Evolutionary conservation across 1,139 yeast species (phyloP), one percentile per base, ranked within the genome.

Genomic region (Suhomyces guaymorum): DNA sequence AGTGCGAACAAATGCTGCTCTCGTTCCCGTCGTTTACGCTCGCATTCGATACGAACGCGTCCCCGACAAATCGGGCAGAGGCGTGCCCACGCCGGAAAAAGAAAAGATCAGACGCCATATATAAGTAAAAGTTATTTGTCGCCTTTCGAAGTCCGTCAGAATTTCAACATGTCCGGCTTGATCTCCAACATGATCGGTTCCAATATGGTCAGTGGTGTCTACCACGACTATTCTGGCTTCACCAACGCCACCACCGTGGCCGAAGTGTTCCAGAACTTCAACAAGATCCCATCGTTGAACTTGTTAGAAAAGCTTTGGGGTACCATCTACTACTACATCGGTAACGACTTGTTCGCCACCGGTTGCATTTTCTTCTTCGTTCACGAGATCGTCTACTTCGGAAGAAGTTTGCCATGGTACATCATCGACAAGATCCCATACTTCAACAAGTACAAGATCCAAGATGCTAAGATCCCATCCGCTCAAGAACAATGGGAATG

Each of bases 401-500:
- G 73, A 12, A 55, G 75, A 47, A 66, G 73, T 42, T 42, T 70
- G 30, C 75, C 75, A n/a, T 70, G 74, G 73, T 57, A 55, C 39
- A 58, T 69, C 15, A 66, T 70, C 37, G 75, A 68, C 48, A 53
- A 59, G 39, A 66, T 69, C 28, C 69, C 73, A 12, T 67, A 52
- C 47, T 70, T 70, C 55, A 55, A 55, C 41, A 57, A 52, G 44
- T 70, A 64, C 58, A 70, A 68, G 50, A 70, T 70, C 34, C 75
- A 70, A 48, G 68, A 61, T 19, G 59, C 63, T 21, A 69, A 68
- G 43, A 39, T 68, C 15, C 73, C 74, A 8, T 55, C 68, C n/a
- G 51, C 53, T 32, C 47, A 56, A 41, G 75, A 70, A 45, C 75
- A 70, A 46, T 70, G 75, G 75, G 75, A 70, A 46, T 70, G 75